Base-by-base conservation (phyloP, 208 protist genomes). In the Leishmania lainsoni region DNA sequence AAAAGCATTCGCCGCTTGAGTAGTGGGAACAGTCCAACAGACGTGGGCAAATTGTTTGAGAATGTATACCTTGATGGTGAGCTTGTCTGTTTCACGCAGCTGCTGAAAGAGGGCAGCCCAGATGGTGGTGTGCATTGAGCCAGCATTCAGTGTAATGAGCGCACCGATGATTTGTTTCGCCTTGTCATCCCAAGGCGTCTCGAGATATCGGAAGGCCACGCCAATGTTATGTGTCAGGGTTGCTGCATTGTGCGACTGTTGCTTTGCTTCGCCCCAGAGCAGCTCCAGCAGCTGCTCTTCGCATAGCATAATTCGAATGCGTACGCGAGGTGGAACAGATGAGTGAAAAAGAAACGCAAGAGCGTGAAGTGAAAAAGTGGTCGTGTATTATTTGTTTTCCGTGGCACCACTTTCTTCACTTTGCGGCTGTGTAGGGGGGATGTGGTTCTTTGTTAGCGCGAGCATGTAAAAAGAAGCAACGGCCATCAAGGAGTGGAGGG, bases 41-140 rank as follows among this genome's bases (percentile, higher is more conserved):
- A 92, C 76, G 72, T 88, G 84, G 42, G 83, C 80, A 81, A 93
- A 93, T 16, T 91, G 88, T 35, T 81, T 77, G 54, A 93, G 78
- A 8, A 93, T 83, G 76, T 71, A 81, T 2, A 93, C 69, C 76
- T 92, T 88, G 22, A 81, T 75, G 3, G 61, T 29, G 8, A 76
- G 35, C 5, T 71, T 75, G 39, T n/a, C 45, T 26, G 82, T 77
- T 75, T 92, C 86, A 42, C 85, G 84, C 39, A 93, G 72, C 63
- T 81, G 83, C 65, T 91, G 86, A 42, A 92, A 85, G 9, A 93
- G 71, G 8, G 91, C 90, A 1, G 88, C 88, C 88, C 90, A 93
- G 51, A 88, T 79, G 17, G 88, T 91, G 42, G 84, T 82, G 74
- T 79, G 78, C 82, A 86, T 86, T 22, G 73, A 65, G 32, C 68